A percentile compares a stretch with the other conserved stretches of the same genome.
These are phyloP conservation scores for Elaeagnus macrophylla DNA, from an alignment of 306 rosid species.

Conservation along the genomic window DNA sequence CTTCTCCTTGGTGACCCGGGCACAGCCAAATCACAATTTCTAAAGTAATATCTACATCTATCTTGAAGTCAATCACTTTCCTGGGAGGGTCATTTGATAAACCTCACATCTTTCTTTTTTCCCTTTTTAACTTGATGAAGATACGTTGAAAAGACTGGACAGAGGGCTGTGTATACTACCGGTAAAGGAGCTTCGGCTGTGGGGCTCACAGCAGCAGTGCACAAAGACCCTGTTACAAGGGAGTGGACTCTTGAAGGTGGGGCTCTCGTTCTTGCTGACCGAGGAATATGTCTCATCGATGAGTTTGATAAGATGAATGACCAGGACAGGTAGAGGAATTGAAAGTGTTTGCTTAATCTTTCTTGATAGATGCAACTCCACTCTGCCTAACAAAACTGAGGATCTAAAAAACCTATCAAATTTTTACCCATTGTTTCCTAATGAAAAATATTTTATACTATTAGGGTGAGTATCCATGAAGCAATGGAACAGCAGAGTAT, in stretches of 20 bases:
- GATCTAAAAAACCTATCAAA: too few species aligned
- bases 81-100: constrained; percentile 1
- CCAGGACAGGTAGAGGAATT: constrained; percentile 72
- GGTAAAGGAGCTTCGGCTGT: constrained; percentile 99
- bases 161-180: constrained; percentile 95
- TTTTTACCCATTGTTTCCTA: too few species aligned
- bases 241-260: constrained; percentile 99
- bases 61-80: constrained; percentile 6
- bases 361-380: background rate
- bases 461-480: constrained; percentile 97
- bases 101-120: background rate
- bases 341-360: background rate
- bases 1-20: constrained; percentile 98
- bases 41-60: constrained; percentile 53
- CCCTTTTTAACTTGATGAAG: constrained; percentile 21
- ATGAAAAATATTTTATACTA: constrained; percentile 6
- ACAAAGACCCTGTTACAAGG: constrained; percentile 94
- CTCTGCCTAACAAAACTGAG: background rate
- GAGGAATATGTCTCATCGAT: constrained; percentile 94
- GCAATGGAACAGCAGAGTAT: constrained; percentile 99
- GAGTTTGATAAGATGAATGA: constrained; percentile 99
- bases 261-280: constrained; percentile 97
- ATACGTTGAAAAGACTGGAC: constrained; percentile 96
- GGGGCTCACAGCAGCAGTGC: constrained; percentile 99
- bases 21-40: constrained; percentile 98